These are phyloP conservation scores for Spergularia bocconei DNA, from an alignment of 148 eudicot species.

Conservation along the genomic window DNA sequence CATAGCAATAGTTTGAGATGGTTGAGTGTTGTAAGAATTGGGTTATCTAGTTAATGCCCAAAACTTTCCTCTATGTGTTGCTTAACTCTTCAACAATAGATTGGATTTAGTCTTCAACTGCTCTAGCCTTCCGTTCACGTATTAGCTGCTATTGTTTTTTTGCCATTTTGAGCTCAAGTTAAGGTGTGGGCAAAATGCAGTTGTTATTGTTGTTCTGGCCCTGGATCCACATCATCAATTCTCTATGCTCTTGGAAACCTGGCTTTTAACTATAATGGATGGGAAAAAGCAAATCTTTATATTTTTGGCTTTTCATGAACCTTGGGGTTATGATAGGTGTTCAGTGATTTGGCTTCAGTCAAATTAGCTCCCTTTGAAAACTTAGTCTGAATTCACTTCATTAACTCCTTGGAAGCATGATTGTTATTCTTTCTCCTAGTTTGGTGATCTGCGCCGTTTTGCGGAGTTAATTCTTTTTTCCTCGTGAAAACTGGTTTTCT, in stretches of 20 bases:
- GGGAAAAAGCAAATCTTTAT: not conserved
- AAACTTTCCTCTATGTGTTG: not conserved
- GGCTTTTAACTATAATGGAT: not conserved
- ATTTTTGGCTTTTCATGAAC: not conserved
- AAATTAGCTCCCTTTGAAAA: too few relatives aligned
- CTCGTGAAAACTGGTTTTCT: not conserved
- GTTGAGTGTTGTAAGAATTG: too few relatives aligned
- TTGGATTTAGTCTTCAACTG: not conserved
- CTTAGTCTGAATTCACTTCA: too few relatives aligned
- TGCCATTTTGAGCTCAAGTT: not conserved
- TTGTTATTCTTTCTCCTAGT: not conserved
- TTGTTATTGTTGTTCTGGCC: not conserved
- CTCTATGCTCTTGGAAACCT: not conserved
- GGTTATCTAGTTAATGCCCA: too few relatives aligned
- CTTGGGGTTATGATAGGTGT: not conserved
- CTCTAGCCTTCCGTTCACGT: not conserved
- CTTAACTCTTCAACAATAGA: not conserved
- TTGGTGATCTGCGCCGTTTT: not conserved
- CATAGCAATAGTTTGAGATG: too few relatives aligned
- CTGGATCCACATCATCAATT: not conserved
- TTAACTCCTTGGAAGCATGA: conserved; percentile 2
- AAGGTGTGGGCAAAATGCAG: not conserved
- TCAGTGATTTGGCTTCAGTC: too few relatives aligned
- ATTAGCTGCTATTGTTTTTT: not conserved
- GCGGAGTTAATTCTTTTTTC: not conserved